Conservation (phyloP, 2,329 filamentous ascomycete species). For the Fusarium dlaminii region DNA sequence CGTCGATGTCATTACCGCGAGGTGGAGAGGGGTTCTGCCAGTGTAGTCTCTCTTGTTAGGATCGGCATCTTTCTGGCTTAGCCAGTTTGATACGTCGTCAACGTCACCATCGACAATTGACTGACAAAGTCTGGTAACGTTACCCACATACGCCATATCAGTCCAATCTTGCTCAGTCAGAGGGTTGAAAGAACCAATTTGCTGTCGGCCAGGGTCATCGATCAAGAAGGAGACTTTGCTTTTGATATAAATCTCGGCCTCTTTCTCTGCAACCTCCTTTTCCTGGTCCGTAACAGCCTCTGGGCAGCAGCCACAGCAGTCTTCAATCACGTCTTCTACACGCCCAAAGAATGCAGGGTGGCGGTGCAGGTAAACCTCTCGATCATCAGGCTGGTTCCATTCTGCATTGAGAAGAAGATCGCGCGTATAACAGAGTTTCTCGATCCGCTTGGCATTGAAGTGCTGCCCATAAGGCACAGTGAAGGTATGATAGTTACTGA, state of each 20-base stretch:
- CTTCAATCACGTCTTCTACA: slow-evolving; percentile 76
- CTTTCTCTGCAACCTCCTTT: slow-evolving; percentile 73
- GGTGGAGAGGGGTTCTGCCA: slow-evolving; percentile 80
- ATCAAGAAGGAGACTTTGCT: slow-evolving; percentile 78
- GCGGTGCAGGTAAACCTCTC: slow-evolving; percentile 81
- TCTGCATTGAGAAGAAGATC: slow-evolving; percentile 86
- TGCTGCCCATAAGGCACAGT: slow-evolving; percentile 73
- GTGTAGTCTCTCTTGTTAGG: slow-evolving; percentile 80
- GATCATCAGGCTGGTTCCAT: slow-evolving; percentile 81
- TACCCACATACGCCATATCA: slow-evolving; percentile 88
- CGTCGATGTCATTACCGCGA: slow-evolving; percentile 75
- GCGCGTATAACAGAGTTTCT: slow-evolving; percentile 83
- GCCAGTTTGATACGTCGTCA: slow-evolving; percentile 76
- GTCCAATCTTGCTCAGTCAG: slow-evolving; percentile 87
- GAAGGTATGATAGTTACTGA: slow-evolving; percentile 83
- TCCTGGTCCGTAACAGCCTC: slow-evolving; percentile 75
- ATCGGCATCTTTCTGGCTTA: slow-evolving; percentile 72
- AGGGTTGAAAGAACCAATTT: slow-evolving; percentile 78
- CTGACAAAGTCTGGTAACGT: slow-evolving; percentile 79
- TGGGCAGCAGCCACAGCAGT: slow-evolving; percentile 86
- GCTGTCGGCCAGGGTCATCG: slow-evolving; percentile 83
- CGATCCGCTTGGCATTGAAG: slow-evolving; percentile 75
- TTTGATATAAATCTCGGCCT: slow-evolving; percentile 79
- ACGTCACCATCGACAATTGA: slow-evolving; percentile 81
- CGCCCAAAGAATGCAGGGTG: slow-evolving; percentile 88